These are phyloP conservation scores for Lentinula detonsa DNA, from an alignment of 768 basidiomycete genomes.

Conservation along the genomic window DNA sequence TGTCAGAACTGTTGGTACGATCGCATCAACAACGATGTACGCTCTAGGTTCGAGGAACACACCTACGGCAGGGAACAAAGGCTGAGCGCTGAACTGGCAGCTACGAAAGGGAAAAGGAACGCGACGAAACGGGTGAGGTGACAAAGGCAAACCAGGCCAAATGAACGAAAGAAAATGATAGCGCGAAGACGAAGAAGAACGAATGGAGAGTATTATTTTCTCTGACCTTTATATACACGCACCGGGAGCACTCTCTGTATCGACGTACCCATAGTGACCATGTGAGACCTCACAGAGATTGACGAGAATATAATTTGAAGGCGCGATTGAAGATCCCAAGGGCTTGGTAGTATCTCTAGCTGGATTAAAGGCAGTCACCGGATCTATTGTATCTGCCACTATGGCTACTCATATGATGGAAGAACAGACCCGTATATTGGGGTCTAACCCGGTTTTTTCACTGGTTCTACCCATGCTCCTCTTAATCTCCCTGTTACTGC, in stretches of 20 bases:
- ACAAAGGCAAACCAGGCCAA: constrained; percentile 6
- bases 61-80: not conserved
- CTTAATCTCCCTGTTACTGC: too few relatives aligned
- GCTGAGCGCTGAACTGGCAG: constrained; percentile 5
- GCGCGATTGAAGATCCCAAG: not conserved
- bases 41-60: not conserved
- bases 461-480: not conserved
- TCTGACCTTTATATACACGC: not conserved
- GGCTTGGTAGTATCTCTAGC: too few relatives aligned
- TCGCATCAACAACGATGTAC: not conserved
- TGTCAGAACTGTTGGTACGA: not conserved
- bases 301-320: not conserved
- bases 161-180: not conserved
- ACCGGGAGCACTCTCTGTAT: not conserved
- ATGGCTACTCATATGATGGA: constrained; percentile 1
- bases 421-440: not conserved
- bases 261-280: constrained; percentile 1
- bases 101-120: not conserved
- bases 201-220: not conserved
- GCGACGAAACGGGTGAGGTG: not conserved
- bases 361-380: not conserved
- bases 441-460: not conserved
- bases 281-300: not conserved
- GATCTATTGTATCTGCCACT: not conserved
- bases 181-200: not conserved